Conservation (phyloP, 192 early-diverging fungal species). For the Mortierella antarctica region DNA sequence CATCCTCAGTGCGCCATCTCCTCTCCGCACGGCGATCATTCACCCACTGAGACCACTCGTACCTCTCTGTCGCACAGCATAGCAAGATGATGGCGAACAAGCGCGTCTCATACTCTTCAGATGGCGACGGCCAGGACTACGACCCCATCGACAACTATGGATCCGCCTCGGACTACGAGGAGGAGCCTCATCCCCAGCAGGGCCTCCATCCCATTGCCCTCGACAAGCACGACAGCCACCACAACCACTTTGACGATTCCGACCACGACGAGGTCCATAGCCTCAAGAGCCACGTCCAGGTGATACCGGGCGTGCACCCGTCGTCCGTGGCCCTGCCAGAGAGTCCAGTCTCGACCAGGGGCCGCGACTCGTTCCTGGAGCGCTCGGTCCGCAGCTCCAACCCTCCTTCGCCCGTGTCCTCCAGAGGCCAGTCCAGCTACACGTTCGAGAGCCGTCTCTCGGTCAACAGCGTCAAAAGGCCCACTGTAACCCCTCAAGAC, state of each 20-base stretch:
- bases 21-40: background rate
- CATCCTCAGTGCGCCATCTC: background rate
- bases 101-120: slow-evolving; percentile 18
- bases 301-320: slow-evolving; percentile 14
- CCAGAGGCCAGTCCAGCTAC: no score
- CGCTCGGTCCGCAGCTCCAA: no score
- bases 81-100: slow-evolving; percentile 28
- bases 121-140: slow-evolving; percentile 29
- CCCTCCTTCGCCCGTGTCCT: no score
- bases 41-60: background rate
- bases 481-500: no score
- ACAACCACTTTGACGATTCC: slow-evolving; percentile 1
- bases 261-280: background rate
- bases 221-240: background rate
- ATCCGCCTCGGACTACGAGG: slow-evolving; percentile 20
- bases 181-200: background rate
- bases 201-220: background rate
- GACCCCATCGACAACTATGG: slow-evolving; percentile 35
- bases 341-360: slow-evolving; percentile 28
- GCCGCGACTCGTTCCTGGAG: slow-evolving; percentile 10
- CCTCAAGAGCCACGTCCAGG: background rate
- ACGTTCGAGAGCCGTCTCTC: no score
- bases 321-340: slow-evolving; percentile 25
- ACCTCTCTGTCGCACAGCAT: background rate
- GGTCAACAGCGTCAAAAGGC: no score